phyloP scores from a whole-genome alignment of 148 eudicot species.

The Persicaria tinctoria region DNA sequence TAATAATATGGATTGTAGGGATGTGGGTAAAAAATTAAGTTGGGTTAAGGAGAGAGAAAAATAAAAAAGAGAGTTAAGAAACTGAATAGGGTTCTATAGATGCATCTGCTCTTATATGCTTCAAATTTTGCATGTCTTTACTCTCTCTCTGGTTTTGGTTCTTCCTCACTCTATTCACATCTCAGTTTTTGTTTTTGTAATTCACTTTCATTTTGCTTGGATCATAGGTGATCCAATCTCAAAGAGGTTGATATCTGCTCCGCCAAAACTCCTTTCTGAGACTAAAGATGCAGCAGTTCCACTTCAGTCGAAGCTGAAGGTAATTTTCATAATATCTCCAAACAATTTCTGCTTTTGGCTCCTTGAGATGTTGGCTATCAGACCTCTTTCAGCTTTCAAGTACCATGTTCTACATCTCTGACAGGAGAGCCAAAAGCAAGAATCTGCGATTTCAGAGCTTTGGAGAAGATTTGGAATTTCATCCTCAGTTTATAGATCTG shows the following conservation, averaged over 20 bases:
- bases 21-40: too few species aligned
- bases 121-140: too few species aligned
- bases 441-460: constrained; percentile 55
- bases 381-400: neutral
- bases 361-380: too few species aligned
- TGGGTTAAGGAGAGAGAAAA: too few species aligned
- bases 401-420: neutral
- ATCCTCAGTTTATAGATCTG: constrained; percentile 31
- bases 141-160: neutral
- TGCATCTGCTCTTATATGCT: too few species aligned
- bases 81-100: too few species aligned
- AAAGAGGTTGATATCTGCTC: constrained; percentile 39
- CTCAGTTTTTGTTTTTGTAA: neutral
- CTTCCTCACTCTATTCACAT: neutral
- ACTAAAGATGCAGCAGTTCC: constrained; percentile 26
- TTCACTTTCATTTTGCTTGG: neutral
- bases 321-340: constrained; percentile 16
- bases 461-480: constrained; percentile 49
- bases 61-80: too few species aligned
- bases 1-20: too few species aligned
- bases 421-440: constrained; percentile 52
- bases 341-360: neutral
- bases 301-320: constrained; percentile 34
- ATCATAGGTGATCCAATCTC: constrained; percentile 66
- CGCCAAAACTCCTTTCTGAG: constrained; percentile 30